Evolutionary conservation across 108 stramenopile genomes (phyloP), one percentile per base, ranked within the genome.

Genomic region (Fragilaria radians): DNA sequence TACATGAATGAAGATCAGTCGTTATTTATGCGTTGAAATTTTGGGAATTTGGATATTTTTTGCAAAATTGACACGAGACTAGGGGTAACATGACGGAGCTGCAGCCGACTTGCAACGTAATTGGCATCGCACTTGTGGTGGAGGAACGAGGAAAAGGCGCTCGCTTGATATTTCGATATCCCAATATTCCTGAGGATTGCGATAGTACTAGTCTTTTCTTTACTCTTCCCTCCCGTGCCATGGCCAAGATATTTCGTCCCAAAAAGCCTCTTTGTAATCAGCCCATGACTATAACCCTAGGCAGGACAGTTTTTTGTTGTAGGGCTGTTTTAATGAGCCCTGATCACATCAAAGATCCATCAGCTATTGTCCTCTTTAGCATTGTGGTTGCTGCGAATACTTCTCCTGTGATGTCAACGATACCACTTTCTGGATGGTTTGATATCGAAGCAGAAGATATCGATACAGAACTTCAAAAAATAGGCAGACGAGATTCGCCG

Each of bases 181-280:
- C 91, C 18, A 70, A 24, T 28, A 47, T 23, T 42, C 25, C 54
- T 19, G 52, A 63, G 22, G 67, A 59, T 25, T 5, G 0, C n/a
- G 3, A 32, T 32, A 59, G 51, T 33, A 73, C 79, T 24, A 76
- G 86, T 71, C 62, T 89, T 1, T 92, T 92, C 66, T 92, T 89
- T 60, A 76, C 81, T 5, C 61, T 92, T n/a, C 74, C 82, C 5
- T 68, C 82, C 0, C 72, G 77, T 3, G 81, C 85, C 58, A 68
- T 92, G 61, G 86, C 91, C 5, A 92, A 92, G 52, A 61, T 92
- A 26, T 92, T 92, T 62, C 83, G 91, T n/a, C 81, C 85, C 0
- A 89, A 92, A 56, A 67, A 63, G 25, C 57, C 85, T 4, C 70
- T 92, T 18, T 92, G 91, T 61, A 82, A 82, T 7, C 76, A 82